Percentiles rank a stretch among this genome's conserved stretches.
phyloP scores from a whole-genome alignment of 805 yeast species.

The Ogataea neopini region DNA sequence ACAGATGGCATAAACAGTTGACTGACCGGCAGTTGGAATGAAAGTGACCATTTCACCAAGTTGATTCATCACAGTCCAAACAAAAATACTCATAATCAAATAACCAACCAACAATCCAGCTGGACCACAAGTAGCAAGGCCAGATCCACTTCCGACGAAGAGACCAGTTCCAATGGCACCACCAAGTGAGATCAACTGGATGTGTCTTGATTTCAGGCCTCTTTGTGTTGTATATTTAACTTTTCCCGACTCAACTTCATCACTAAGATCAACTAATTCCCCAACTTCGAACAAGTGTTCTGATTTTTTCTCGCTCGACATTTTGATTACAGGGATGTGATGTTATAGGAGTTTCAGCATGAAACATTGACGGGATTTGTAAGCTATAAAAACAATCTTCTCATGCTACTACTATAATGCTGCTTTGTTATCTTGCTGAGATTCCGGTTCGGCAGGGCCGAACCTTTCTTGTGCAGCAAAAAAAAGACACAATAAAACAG shows the following conservation, averaged over 20 bases:
- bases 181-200: slow-evolving; percentile 69
- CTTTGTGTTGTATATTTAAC: background rate
- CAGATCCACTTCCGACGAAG: slow-evolving; percentile 49
- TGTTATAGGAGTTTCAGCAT: too few relatives aligned
- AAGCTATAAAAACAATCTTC: too few relatives aligned
- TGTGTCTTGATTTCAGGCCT: slow-evolving; percentile 46
- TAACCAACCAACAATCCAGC: slow-evolving; percentile 60
- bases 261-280: background rate
- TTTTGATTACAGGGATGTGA: too few relatives aligned
- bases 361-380: too few relatives aligned
- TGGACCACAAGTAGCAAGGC: slow-evolving; percentile 35
- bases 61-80: slow-evolving; percentile 63
- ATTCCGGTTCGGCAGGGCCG: too few relatives aligned
- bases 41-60: slow-evolving; percentile 73
- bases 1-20: slow-evolving; percentile 54
- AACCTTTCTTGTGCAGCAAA: too few relatives aligned
- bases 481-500: too few relatives aligned
- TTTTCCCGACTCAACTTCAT: background rate
- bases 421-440: too few relatives aligned
- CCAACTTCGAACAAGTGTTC: background rate
- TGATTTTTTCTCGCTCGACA: background rate
- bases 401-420: too few relatives aligned
- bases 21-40: slow-evolving; percentile 62
- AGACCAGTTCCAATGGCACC: slow-evolving; percentile 69
- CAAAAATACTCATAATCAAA: slow-evolving; percentile 59